Evolutionary conservation across 2,329 filamentous ascomycete species (phyloP), one percentile per base, ranked within the genome.

Genomic region (Cryphonectria japonica): DNA sequence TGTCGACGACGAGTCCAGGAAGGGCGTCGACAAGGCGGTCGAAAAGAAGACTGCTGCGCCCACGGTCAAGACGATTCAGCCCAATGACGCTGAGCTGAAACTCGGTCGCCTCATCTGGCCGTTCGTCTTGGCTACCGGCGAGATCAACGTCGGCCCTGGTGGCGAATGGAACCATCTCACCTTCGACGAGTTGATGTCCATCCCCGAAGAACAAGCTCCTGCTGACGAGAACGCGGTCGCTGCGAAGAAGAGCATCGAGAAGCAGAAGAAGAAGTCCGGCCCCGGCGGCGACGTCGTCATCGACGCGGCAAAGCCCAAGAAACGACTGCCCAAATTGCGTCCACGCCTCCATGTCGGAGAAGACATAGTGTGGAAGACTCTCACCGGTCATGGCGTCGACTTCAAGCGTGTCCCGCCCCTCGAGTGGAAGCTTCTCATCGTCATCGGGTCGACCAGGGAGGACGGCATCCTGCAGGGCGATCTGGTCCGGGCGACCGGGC

Each of bases 391-490:
- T 77, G 83, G 84, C 8, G 82, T 87, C 13, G 88, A 91, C 76
- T 83, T 85, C 75, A 89, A 88, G 76, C 84, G 86, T 69, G 80
- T 90, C 3, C 87, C 88, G 2, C 82, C 83, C 14, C 86, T 87
- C 14, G 88, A 90, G 78, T 90, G 88, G 88, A 83, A 85, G 73
- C 82, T 87, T 2, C 81, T 90, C 11, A 80, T 88, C 26, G 87
- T 86, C 26, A 89, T 90, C 69, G 88, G 87, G 29, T 86, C 85
- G 0, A 83, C 82, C 19, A 85, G 83, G 67, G 80, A 83, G 9
- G 79, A 85, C 7, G 89, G 89, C 5, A 89, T 91, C 60, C 79
- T 90, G 19, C 89, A 91, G 78, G 87, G 86, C 57, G 88, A 90
- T 71, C 81, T 91, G 34, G 85, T 86, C 22, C 84, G 85, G 29